These are phyloP conservation scores for Sungouiella blattae DNA, from an alignment of 805 yeast species.

Conservation along the genomic window DNA sequence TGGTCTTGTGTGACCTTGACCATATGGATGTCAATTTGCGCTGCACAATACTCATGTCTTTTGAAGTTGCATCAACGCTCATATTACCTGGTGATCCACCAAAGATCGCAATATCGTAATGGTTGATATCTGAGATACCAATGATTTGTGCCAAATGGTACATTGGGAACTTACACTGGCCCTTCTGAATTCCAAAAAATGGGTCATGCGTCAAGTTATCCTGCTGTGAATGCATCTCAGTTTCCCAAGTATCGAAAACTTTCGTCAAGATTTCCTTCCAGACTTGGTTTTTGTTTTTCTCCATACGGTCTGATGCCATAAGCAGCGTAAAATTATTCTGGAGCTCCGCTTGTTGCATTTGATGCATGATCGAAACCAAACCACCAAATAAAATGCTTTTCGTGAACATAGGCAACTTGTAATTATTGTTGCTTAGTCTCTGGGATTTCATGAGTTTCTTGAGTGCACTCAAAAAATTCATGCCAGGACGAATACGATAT, in stretches of 20 bases:
- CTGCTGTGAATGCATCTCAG: constrained; percentile 30
- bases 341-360: constrained; percentile 68
- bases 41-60: constrained; percentile 33
- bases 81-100: constrained; percentile 78
- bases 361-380: constrained; percentile 60
- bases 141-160: constrained; percentile 73
- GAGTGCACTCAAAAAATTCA: constrained; percentile 16
- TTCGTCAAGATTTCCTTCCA: constrained; percentile 73
- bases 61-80: constrained; percentile 35
- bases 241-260: constrained; percentile 69
- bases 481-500: constrained; percentile 7
- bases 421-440: constrained; percentile 8
- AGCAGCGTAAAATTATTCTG: constrained; percentile 47
- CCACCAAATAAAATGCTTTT: constrained; percentile 67
- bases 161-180: constrained; percentile 59
- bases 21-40: constrained; percentile 32
- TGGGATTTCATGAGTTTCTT: constrained; percentile 11
- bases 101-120: constrained; percentile 72
- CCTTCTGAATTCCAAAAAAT: constrained; percentile 4
- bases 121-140: constrained; percentile 57
- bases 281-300: constrained; percentile 21
- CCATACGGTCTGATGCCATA: constrained; percentile 12
- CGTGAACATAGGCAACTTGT: constrained; percentile 47
- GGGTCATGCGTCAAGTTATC: constrained; percentile 4
- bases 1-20: constrained; percentile 11